A percentile compares a stretch with the other conserved stretches of the same genome.
These are phyloP conservation scores for Tricholoma sp. DNA, from an alignment of 768 basidiomycete genomes.

Conservation along the genomic window DNA sequence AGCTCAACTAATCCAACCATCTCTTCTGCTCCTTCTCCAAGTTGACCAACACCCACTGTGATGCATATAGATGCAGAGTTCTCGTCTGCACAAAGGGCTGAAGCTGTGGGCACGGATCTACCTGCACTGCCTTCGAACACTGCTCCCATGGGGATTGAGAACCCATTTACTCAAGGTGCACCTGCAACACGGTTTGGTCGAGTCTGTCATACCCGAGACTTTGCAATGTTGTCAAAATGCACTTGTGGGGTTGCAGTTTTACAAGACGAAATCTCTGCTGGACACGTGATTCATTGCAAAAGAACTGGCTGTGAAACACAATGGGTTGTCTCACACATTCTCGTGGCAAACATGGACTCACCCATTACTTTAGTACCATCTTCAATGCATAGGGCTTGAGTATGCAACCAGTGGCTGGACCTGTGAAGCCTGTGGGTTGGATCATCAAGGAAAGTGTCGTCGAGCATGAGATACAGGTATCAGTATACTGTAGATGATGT, in stretches of 20 bases:
- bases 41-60: background rate
- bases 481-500: background rate
- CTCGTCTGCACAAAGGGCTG: background rate
- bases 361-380: background rate
- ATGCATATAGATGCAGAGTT: background rate
- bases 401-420: background rate
- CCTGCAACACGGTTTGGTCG: background rate
- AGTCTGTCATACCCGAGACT: background rate
- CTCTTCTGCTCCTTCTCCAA: background rate
- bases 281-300: background rate
- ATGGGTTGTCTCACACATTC: background rate
- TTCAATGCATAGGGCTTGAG: background rate
- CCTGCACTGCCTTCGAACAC: background rate
- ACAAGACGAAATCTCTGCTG: background rate
- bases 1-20: background rate
- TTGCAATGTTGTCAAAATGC: background rate
- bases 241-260: background rate
- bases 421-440: background rate
- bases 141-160: background rate
- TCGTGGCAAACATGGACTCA: background rate
- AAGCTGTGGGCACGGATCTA: background rate
- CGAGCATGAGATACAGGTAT: background rate
- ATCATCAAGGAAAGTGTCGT: background rate
- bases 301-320: background rate
- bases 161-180: background rate